Base-by-base conservation (phyloP, 345 rosid species). In the Gossypium rotundifolium region DNA sequence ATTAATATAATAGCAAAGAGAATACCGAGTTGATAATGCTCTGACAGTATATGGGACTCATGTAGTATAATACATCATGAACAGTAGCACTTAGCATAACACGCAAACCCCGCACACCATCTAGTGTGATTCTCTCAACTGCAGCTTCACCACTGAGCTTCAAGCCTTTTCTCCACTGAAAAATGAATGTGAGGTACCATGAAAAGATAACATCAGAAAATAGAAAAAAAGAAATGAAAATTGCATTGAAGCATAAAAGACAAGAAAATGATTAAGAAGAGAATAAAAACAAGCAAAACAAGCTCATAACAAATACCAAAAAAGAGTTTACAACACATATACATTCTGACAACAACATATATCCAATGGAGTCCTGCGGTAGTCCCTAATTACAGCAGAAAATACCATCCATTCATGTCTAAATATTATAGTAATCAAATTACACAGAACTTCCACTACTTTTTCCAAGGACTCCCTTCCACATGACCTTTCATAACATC, bases 31-130 rank as follows among this genome's bases (percentile, higher is more conserved):
- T 82, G 67, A 93, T 88, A 59, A 95, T 93, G 82, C 90, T 93
- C 82, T 95, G 99, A 76, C 98, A 93, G 62, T 95, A 93, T 74
- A 95, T 88, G 73, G 99, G 97, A 81, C 98, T 95, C 99, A 95
- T 90, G 84, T 95, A 95, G 81, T 95, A 93, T 63, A 95, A 81
- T 69, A 95, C 99, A 81, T 95, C 98, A 74, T 95, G 99, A 76
- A 85, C 97, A 69, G 99, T 95, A 65, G 98, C 99, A 73, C 99
- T 87, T 80, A 95, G 85, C 87, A 79, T 91, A 74, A 87, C 87
- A 45, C 98, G 96, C 76, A 95, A 82, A 70, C 96, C 93, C 14
- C 92, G 86, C 18, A 95, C 99, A 79, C 99, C 99, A 71, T 95
- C 98, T 76, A 95, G 85, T 75, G 99, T 95, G 81, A 89, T 87